Percentiles rank a stretch among this genome's conserved stretches.
Conservation (phyloP, 179 eudicot genomes). For the Camellia oleifera region DNA sequence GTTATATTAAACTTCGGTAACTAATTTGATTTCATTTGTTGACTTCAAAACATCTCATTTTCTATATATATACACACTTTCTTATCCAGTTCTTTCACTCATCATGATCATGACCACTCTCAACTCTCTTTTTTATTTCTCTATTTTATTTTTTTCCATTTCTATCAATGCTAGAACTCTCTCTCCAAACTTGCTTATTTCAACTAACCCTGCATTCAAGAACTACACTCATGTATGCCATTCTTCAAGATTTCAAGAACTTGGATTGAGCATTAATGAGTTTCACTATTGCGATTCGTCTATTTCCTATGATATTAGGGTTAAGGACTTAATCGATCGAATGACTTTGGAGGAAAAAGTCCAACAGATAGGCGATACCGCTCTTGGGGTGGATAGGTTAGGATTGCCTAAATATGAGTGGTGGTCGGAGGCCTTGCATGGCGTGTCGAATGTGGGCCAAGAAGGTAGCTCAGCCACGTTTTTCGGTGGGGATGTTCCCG, state of each 20-base stretch:
- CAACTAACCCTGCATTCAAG: background rate
- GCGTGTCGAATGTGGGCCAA: slow-evolving; percentile 23
- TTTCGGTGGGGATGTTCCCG: slow-evolving; percentile 18
- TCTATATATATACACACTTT: background rate
- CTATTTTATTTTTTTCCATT: background rate
- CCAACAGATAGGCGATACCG: slow-evolving; percentile 24
- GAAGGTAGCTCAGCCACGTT: background rate
- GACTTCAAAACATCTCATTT: background rate
- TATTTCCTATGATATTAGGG: slow-evolving; percentile 20
- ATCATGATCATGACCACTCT: background rate
- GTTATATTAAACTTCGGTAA: no score
- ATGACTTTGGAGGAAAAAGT: slow-evolving; percentile 30
- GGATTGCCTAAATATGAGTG: slow-evolving; percentile 32
- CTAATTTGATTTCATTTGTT: no score
- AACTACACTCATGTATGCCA: slow-evolving; percentile 21
- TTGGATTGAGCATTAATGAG: slow-evolving; percentile 10
- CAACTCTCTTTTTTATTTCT: background rate
- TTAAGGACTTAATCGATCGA: slow-evolving; percentile 30
- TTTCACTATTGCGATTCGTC: slow-evolving; percentile 22
- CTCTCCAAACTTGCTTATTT: background rate
- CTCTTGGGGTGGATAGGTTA: slow-evolving; percentile 22
- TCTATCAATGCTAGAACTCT: background rate
- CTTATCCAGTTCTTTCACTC: background rate
- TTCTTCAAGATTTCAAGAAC: background rate
- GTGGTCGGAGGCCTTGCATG: slow-evolving; percentile 46